Percentiles rank a stretch among this genome's conserved stretches.
Evolutionary conservation across 441 rosid genomes (phyloP).

Genomic region (Jatropha multifida): DNA sequence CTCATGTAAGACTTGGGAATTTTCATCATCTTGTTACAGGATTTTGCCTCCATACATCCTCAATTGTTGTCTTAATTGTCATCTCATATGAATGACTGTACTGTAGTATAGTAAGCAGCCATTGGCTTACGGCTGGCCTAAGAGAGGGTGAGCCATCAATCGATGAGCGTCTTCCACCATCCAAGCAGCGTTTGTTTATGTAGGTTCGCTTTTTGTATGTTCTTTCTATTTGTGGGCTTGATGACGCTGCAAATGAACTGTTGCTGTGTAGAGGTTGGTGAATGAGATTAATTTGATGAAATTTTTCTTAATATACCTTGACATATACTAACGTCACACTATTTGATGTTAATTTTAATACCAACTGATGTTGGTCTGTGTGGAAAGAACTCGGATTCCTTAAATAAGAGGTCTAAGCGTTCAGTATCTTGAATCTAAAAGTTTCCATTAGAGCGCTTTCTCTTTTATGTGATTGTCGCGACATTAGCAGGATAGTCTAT

Average conservation of each 20-base stretch:
- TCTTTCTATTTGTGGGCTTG: neutral
- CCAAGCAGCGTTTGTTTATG: too few relatives aligned
- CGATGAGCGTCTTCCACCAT: neutral
- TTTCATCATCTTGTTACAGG: neutral
- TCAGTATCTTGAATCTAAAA: too few relatives aligned
- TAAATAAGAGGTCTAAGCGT: too few relatives aligned
- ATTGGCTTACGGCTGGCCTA: neutral
- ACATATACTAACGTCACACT: too few relatives aligned
- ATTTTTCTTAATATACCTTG: too few relatives aligned
- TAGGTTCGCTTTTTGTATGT: too few relatives aligned
- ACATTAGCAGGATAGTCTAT: too few relatives aligned
- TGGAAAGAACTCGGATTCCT: too few relatives aligned
- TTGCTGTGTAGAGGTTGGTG: neutral
- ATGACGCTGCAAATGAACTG: neutral
- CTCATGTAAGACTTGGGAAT: neutral
- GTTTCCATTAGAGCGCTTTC: too few relatives aligned
- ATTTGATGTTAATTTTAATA: too few relatives aligned
- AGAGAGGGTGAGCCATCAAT: neutral
- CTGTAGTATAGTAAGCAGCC: neutral
- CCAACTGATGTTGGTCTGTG: too few relatives aligned
- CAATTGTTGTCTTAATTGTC: neutral
- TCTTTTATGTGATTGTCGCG: too few relatives aligned
- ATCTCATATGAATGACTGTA: neutral
- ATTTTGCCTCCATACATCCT: neutral
- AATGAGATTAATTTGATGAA: neutral